Evolutionary conservation across 805 yeast species (phyloP).

Genomic region (Teunomyces funiuensis): DNA sequence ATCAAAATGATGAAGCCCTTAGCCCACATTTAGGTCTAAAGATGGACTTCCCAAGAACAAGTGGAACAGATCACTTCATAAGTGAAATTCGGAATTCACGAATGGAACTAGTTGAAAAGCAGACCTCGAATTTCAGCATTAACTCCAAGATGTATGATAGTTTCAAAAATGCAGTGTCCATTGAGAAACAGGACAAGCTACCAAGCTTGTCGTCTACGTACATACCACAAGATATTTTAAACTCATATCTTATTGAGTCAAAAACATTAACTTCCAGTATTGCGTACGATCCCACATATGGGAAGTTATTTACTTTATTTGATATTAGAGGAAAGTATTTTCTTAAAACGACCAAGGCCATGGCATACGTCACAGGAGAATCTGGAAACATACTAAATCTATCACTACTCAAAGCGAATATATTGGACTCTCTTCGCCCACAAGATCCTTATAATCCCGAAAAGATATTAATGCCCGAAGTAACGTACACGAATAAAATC

Average conservation of each 20-base stretch:
- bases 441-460: neutral
- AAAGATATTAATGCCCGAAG: constrained; percentile 13
- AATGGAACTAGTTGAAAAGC: constrained; percentile 1
- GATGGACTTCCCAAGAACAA: constrained; percentile 2
- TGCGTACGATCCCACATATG: constrained; percentile 38
- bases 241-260: constrained; percentile 24
- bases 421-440: neutral
- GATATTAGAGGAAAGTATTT: constrained; percentile 13
- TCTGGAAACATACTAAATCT: constrained; percentile 29
- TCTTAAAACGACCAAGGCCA: constrained; percentile 9
- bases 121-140: neutral
- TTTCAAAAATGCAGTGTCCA: constrained; percentile 8
- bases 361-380: constrained; percentile 32
- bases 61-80: neutral
- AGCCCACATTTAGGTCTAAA: constrained; percentile 2
- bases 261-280: constrained; percentile 20
- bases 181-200: neutral
- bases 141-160: constrained; percentile 14
- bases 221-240: constrained; percentile 24
- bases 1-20: neutral
- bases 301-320: constrained; percentile 21
- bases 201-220: constrained; percentile 11
- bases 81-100: constrained; percentile 6
- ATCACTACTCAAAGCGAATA: constrained; percentile 10
- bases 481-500: constrained; percentile 5